These are phyloP conservation scores for Gamarada debralockiae DNA, from an alignment of 495 filamentous ascomycete species.

Conservation along the genomic window DNA sequence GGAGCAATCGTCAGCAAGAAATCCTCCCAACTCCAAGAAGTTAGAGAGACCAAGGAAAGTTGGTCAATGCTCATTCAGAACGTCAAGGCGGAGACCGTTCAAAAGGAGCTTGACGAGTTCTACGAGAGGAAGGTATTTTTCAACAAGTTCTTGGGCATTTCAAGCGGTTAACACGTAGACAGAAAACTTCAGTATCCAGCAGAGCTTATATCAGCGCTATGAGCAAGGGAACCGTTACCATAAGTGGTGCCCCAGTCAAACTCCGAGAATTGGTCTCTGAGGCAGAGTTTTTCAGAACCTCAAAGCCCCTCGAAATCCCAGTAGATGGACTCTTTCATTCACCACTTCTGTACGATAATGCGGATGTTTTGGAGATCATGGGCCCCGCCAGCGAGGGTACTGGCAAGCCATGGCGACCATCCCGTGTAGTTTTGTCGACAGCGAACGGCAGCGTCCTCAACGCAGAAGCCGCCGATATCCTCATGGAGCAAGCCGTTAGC, in stretches of 20 bases:
- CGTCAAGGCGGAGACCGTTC: slow-evolving; percentile 30
- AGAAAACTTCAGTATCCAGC: neutral
- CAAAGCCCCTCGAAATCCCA: neutral
- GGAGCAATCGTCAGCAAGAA: slow-evolving; percentile 32
- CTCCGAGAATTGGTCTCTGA: neutral
- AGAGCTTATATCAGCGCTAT: neutral
- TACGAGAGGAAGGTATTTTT: slow-evolving; percentile 22
- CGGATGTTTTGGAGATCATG: slow-evolving; percentile 36
- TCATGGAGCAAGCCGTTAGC: slow-evolving; percentile 33
- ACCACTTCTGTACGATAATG: slow-evolving; percentile 33
- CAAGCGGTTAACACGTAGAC: neutral
- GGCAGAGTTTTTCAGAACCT: neutral
- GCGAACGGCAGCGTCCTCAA: too few relatives aligned
- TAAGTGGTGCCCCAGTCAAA: neutral
- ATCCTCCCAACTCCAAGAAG: slow-evolving; percentile 34
- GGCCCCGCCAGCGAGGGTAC: slow-evolving; percentile 39
- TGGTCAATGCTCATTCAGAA: too few relatives aligned
- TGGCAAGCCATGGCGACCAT: too few relatives aligned
- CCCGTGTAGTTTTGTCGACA: too few relatives aligned
- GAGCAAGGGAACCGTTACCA: neutral
- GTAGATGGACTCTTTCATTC: slow-evolving; percentile 32
- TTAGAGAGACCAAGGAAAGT: too few relatives aligned
- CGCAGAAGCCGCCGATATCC: too few relatives aligned
- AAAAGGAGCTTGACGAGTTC: slow-evolving; percentile 30
- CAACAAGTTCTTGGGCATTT: neutral